These are phyloP conservation scores for Penicillium brevicompactum DNA, from an alignment of 2,329 filamentous ascomycete species.

Conservation along the genomic window DNA sequence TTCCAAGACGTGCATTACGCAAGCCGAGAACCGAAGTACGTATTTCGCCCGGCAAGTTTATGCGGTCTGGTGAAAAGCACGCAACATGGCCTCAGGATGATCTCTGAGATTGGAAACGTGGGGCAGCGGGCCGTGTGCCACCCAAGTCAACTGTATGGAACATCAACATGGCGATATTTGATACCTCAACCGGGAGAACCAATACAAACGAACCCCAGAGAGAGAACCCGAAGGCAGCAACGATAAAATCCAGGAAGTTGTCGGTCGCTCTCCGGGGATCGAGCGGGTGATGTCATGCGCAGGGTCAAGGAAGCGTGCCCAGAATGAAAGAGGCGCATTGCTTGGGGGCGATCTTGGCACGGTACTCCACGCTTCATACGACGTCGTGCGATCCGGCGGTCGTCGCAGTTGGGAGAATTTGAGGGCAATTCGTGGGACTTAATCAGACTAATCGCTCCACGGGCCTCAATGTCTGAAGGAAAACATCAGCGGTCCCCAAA, in stretches of 20 bases:
- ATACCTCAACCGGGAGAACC: background rate
- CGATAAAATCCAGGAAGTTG: background rate
- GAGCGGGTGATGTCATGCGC: slow-evolving; percentile 1
- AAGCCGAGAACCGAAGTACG: background rate
- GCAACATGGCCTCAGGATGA: too few species aligned
- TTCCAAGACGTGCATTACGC: background rate
- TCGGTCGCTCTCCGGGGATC: background rate
- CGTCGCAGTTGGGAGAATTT: too few species aligned
- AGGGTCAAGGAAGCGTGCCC: background rate
- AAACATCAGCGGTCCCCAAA: background rate
- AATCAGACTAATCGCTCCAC: too few species aligned
- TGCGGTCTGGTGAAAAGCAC: background rate
- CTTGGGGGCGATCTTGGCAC: background rate
- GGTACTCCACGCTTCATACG: background rate
- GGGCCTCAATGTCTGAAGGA: too few species aligned
- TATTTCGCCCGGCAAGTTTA: background rate
- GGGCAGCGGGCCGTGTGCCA: background rate
- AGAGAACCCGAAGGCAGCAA: background rate
- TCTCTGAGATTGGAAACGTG: background rate
- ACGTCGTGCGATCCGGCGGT: background rate
- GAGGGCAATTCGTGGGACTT: too few species aligned
- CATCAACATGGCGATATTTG: background rate
- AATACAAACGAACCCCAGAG: background rate
- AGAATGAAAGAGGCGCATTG: background rate
- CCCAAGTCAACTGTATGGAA: too few species aligned